phyloP scores from a whole-genome alignment of 495 filamentous ascomycete genomes.

The Annulohypoxylon moriforme region DNA sequence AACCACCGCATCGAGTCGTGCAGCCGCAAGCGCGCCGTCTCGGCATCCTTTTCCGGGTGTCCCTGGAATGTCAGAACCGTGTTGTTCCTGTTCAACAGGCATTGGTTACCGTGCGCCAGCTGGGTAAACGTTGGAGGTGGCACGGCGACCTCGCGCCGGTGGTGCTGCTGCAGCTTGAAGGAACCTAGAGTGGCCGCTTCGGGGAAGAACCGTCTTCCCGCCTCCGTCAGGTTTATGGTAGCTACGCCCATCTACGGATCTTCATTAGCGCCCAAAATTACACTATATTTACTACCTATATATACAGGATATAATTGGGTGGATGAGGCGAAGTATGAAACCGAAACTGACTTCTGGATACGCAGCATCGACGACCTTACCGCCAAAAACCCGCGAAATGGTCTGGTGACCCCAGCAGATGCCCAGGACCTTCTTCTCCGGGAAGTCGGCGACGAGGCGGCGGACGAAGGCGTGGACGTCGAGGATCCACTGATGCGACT shows the following conservation, averaged over 20 bases:
- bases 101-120: constrained; percentile 55
- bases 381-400: constrained; percentile 56
- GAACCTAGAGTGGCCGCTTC: constrained; percentile 26
- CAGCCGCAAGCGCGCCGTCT: constrained; percentile 54
- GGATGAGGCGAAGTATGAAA: neutral
- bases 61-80: constrained; percentile 62
- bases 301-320: too few species aligned
- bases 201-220: constrained; percentile 54
- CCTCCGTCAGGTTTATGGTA: constrained; percentile 49
- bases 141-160: constrained; percentile 53
- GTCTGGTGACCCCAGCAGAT: constrained; percentile 65
- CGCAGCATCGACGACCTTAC: constrained; percentile 53
- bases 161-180: constrained; percentile 57
- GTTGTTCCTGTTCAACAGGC: constrained; percentile 54
- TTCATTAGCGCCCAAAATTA: neutral
- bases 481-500: constrained; percentile 57
- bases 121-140: constrained; percentile 49
- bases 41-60: constrained; percentile 61
- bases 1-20: constrained; percentile 55
- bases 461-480: constrained; percentile 57
- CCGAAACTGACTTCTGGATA: constrained; percentile 50
- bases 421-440: constrained; percentile 57
- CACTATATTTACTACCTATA: neutral
- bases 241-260: constrained; percentile 54
- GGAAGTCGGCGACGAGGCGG: constrained; percentile 49